A percentile compares a stretch with the other conserved stretches of the same genome.
phyloP scores from a whole-genome alignment of 345 rosid species.

The Lepidium aucheri region DNA sequence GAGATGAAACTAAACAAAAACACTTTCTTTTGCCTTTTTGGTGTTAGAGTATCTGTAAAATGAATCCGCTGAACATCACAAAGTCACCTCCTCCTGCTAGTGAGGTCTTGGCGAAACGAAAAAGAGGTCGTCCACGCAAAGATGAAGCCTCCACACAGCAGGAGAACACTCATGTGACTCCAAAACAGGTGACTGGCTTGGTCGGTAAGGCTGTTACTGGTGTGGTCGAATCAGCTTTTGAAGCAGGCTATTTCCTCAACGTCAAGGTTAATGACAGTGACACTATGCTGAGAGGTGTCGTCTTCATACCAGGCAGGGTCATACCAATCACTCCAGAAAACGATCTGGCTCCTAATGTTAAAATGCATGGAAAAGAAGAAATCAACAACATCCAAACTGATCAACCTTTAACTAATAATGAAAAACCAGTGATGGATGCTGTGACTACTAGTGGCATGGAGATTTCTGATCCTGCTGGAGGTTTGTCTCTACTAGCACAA shows the following conservation, averaged over 20 bases:
- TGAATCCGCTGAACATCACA: constrained; percentile 29
- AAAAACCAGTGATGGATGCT: constrained; percentile 15
- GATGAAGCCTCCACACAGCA: constrained; percentile 26
- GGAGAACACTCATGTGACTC: constrained; percentile 7
- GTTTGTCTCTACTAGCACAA: constrained; percentile 15
- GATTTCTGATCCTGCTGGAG: constrained; percentile 22
- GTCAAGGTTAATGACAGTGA: constrained; percentile 48
- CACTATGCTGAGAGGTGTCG: constrained; percentile 49
- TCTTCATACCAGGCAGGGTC: constrained; percentile 37
- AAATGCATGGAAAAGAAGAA: constrained; percentile 41
- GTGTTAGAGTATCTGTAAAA: neutral
- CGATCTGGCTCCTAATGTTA: constrained; percentile 62
- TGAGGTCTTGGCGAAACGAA: constrained; percentile 37
- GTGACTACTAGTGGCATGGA: constrained; percentile 15
- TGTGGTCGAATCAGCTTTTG: constrained; percentile 55
- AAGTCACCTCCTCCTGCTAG: constrained; percentile 26
- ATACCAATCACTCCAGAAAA: constrained; percentile 43
- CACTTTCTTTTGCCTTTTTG: neutral
- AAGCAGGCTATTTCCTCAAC: constrained; percentile 55
- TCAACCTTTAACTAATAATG: too few species aligned
- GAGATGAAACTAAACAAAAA: neutral
- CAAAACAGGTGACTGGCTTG: constrained; percentile 24
- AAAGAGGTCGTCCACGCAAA: constrained; percentile 57
- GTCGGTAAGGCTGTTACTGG: constrained; percentile 52
- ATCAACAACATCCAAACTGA: constrained; percentile 30